phyloP scores from a whole-genome alignment of 768 basidiomycete genomes.

The Lentinula aciculospora region DNA sequence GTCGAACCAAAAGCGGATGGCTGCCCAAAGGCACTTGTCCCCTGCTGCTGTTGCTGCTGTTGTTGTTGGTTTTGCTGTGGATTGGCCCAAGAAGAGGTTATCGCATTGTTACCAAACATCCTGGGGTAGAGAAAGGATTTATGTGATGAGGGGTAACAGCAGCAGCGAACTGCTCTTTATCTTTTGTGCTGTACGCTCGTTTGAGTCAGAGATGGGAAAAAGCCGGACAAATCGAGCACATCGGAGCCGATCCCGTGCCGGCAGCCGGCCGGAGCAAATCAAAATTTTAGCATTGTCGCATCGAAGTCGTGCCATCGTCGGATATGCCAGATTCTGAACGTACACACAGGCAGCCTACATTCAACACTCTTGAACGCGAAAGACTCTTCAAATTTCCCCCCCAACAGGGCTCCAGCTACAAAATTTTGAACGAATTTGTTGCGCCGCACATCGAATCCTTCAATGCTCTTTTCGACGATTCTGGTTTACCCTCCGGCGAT shows the following conservation, averaged over 20 bases:
- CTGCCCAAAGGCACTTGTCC: slow-evolving; percentile 64
- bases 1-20: slow-evolving; percentile 57
- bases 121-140: slow-evolving; percentile 8
- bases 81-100: slow-evolving; percentile 65
- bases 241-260: not conserved
- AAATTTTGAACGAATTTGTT: slow-evolving; percentile 89
- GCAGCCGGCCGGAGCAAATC: not conserved
- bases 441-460: slow-evolving; percentile 93
- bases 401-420: slow-evolving; percentile 59
- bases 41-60: slow-evolving; percentile 37
- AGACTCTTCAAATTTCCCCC: slow-evolving; percentile 72
- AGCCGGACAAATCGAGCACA: not conserved
- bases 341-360: slow-evolving; percentile 46
- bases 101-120: slow-evolving; percentile 56
- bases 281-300: not conserved
- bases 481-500: slow-evolving; percentile 67
- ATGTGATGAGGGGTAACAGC: not conserved
- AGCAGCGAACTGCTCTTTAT: not conserved
- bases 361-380: slow-evolving; percentile 80
- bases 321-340: slow-evolving; percentile 49
- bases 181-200: not conserved
- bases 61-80: slow-evolving; percentile 45
- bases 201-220: slow-evolving; percentile 3
- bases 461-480: slow-evolving; percentile 94
- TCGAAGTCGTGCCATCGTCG: not conserved